These are phyloP conservation scores for Achaetomium macrosporum DNA, from an alignment of 2,329 filamentous ascomycete species.

Conservation along the genomic window DNA sequence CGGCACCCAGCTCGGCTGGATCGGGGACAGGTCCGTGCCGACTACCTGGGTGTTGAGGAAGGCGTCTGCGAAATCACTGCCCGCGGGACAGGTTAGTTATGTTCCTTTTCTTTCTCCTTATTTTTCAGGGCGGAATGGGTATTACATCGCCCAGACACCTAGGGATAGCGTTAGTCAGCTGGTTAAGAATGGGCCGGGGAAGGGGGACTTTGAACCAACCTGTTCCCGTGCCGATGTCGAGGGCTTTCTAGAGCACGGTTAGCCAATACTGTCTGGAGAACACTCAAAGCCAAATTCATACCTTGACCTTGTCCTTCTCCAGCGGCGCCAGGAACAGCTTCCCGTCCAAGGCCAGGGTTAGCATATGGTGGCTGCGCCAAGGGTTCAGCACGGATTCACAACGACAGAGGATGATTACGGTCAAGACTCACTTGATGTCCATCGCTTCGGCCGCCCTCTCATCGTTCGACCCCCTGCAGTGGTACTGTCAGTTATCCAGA, in stretches of 20 bases:
- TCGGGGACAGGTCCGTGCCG: conserved; percentile 50
- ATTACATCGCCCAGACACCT: no score
- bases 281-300: neutral
- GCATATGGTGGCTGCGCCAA: conserved; percentile 16
- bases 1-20: conserved; percentile 53
- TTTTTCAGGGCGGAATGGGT: no score
- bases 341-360: conserved; percentile 8
- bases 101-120: no score
- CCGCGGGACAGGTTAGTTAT: no score
- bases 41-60: conserved; percentile 14
- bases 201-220: neutral
- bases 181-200: no score
- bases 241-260: neutral
- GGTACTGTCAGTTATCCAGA: no score
- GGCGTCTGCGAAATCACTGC: conserved; percentile 21
- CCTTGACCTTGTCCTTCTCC: neutral
- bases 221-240: conserved; percentile 10
- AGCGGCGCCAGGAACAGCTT: conserved; percentile 14
- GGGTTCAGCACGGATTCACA: neutral
- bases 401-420: no score
- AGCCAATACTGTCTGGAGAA: neutral
- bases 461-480: no score
- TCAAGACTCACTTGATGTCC: no score
- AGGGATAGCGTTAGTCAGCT: no score
- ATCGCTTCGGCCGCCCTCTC: no score